These are phyloP conservation scores for Phytophthora capsici DNA, from an alignment of 352 stramenopile species.

Conservation along the genomic window DNA sequence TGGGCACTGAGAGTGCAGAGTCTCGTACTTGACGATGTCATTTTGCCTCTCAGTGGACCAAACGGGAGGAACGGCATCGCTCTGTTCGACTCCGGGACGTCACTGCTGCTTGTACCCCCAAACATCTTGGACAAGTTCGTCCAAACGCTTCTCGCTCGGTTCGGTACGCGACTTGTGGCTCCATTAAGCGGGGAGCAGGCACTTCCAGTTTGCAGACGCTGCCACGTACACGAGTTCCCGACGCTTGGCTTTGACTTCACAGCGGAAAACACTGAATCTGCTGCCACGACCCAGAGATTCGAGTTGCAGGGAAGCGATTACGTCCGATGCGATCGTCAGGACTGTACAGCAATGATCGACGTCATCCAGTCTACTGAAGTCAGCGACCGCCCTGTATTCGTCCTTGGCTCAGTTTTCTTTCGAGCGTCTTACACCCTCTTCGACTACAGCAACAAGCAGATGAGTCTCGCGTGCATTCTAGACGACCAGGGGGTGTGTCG, in stretches of 20 bases:
- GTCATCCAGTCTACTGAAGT: conserved; percentile 23
- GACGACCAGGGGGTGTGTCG: conserved; percentile 9
- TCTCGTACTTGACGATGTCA: conserved; percentile 10
- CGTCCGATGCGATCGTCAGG: conserved; percentile 26
- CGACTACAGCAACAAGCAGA: conserved; percentile 27
- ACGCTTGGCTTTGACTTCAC: conserved; percentile 20
- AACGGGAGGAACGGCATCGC: background rate
- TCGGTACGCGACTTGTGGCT: conserved; percentile 15
- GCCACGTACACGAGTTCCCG: conserved; percentile 30
- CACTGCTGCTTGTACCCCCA: conserved; percentile 23
- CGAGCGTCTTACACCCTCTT: conserved; percentile 29
- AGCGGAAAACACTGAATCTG: background rate
- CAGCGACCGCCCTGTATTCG: conserved; percentile 13
- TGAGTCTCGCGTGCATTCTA: conserved; percentile 23
- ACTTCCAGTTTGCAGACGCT: conserved; percentile 17
- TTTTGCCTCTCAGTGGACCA: background rate
- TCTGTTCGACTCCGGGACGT: conserved; percentile 31
- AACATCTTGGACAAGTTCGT: conserved; percentile 13
- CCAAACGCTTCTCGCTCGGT: conserved; percentile 8
- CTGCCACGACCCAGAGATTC: conserved; percentile 10
- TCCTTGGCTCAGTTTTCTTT: conserved; percentile 35
- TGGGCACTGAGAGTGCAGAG: conserved; percentile 23
- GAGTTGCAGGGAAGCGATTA: conserved; percentile 32
- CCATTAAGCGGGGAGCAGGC: background rate
- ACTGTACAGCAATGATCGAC: conserved; percentile 33